Evolutionary conservation across 148 eudicot genomes (phyloP).

Genomic region (Fagopyrum esculentum): DNA sequence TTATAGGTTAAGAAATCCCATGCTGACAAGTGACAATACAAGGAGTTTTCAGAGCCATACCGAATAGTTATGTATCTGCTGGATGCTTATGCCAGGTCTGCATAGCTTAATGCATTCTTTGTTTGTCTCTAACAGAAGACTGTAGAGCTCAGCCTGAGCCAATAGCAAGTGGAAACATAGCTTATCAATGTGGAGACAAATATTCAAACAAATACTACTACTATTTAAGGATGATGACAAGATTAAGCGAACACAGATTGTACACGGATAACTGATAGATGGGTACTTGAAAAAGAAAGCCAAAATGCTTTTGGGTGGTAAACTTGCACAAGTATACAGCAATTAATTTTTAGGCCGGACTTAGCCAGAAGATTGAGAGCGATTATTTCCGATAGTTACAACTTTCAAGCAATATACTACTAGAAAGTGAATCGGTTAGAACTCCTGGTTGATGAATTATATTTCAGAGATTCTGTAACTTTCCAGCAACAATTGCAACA

Average conservation of each 20-base stretch:
- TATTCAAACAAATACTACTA: neutral
- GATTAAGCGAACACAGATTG: neutral
- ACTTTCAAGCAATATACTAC: no score
- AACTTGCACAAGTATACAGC: no score
- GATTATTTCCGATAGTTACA: no score
- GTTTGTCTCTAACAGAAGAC: conserved; percentile 82
- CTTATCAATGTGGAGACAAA: neutral
- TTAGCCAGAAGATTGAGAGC: no score
- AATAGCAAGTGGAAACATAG: conserved; percentile 9
- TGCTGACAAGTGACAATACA: neutral
- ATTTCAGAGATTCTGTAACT: no score
- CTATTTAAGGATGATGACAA: neutral
- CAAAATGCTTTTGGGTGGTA: neutral
- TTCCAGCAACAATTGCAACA: no score
- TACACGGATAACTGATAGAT: neutral
- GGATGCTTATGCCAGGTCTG: conserved; percentile 83
- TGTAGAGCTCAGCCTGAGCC: conserved; percentile 77
- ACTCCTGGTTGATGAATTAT: no score
- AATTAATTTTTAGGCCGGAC: no score
- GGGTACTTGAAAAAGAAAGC: neutral
- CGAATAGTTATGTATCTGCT: conserved; percentile 71
- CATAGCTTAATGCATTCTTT: conserved; percentile 83
- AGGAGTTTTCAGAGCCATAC: conserved; percentile 32
- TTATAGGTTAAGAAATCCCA: neutral
- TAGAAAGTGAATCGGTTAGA: no score